Evolutionary conservation across 768 basidiomycete species (phyloP).

Genomic region (Podaxis carcinomalis): DNA sequence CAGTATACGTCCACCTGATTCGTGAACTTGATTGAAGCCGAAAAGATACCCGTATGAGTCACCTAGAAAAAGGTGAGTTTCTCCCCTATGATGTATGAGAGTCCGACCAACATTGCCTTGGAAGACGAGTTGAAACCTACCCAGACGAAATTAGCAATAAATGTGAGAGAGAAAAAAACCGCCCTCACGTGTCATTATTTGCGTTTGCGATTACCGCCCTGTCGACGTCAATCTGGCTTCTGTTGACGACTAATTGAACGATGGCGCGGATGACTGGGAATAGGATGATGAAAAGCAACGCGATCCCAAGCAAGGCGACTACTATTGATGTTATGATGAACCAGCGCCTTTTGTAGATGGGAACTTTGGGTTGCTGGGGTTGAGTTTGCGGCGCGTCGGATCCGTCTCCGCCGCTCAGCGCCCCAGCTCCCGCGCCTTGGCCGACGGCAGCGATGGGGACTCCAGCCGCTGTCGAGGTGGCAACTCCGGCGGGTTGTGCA

Average conservation of each 20-base stretch:
- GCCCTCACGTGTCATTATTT: conserved; percentile 51
- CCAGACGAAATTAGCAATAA: neutral
- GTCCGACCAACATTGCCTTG: conserved; percentile 44
- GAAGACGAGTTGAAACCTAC: conserved; percentile 49
- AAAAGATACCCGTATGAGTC: conserved; percentile 61
- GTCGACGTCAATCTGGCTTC: conserved; percentile 48
- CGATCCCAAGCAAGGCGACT: conserved; percentile 49
- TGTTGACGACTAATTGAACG: conserved; percentile 59
- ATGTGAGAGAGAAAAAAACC: neutral
- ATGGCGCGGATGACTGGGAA: conserved; percentile 69
- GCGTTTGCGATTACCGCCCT: conserved; percentile 47
- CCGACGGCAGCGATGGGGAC: conserved; percentile 15
- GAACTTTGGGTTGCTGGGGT: conserved; percentile 23
- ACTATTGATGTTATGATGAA: conserved; percentile 60
- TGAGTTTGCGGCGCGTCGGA: conserved; percentile 13
- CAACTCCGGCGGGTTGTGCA: conserved; percentile 24
- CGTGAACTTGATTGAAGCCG: conserved; percentile 58
- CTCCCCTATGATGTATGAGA: neutral
- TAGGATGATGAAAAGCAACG: conserved; percentile 60
- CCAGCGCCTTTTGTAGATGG: conserved; percentile 58
- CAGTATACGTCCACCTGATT: conserved; percentile 56
- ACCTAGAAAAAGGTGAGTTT: conserved; percentile 33
- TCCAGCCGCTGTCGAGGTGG: conserved; percentile 22
- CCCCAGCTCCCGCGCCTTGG: conserved; percentile 3
- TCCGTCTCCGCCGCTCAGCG: neutral